Base-by-base conservation (phyloP, 352 stramenopile genomes). In the Phytophthora crassamura region DNA sequence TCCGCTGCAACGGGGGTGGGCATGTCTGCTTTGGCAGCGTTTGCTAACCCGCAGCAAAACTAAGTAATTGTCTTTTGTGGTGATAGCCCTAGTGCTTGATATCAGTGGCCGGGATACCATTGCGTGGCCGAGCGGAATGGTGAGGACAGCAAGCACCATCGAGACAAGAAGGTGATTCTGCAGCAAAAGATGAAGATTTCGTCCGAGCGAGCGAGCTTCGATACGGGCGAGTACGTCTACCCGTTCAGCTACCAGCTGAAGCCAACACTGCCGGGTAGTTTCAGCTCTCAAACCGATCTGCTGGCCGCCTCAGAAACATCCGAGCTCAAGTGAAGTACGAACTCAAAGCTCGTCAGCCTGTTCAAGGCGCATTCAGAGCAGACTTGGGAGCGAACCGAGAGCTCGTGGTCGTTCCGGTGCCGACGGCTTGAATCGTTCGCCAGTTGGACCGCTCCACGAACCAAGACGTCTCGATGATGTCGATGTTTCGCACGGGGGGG, bases 1-100 rank as follows among this genome's bases (percentile, higher is more conserved):
- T 73, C 30, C 39, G n/a, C 10, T 67, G 48, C 32, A 45, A 59
- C 20, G 63, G 59, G 33, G 59, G 59, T 67, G 16, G 15, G 46
- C 43, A 6, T 47, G 9, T 15, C n/a, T 16, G 3, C 30, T 8
- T 30, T 16, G 38, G 22, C 12, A 5, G 25, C 2, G 4, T 20
- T 15, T 22, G 12, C 3, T 15, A 5, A 2, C 22, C 22, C 3
- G 22, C 22, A 25, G 22, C 22, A 25, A 25, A 25, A 25, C 22
- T 25, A 25, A 25, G 2, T 25, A 2, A 38, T 30, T 53, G 12
- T 8, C 6, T 38, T 6, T 18, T 25, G 30, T 63, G 41, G 5
- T 36, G 10, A 8, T 6, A 63, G 60, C 45, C 15, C 46, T 68
- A 16, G 18, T 58, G 10, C 18, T 63, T 18, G 35, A 48, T 3